Evolutionary conservation across 352 stramenopile species (phyloP).

Genomic region (Phytophthora pinifolia): DNA sequence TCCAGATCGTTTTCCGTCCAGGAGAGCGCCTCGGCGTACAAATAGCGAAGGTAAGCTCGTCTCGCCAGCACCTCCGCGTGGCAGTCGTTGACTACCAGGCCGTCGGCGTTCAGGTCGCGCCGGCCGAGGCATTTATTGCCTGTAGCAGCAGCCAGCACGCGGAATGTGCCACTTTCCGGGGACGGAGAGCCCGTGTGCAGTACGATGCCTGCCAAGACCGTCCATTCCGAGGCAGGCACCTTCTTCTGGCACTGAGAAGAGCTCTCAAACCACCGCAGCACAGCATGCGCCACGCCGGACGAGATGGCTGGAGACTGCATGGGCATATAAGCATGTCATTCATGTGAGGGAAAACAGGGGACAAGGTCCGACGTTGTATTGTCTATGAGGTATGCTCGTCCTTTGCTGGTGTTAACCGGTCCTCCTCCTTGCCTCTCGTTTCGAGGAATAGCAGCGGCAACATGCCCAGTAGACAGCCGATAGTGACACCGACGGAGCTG

Average conservation of each 20-base stretch:
- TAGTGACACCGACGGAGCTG: conserved; percentile 67
- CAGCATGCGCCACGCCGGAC: conserved; percentile 40
- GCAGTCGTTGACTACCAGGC: conserved; percentile 90
- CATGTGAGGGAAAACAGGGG: conserved; percentile 7
- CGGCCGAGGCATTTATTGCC: conserved; percentile 83
- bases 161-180: conserved; percentile 18
- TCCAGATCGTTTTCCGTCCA: conserved; percentile 29
- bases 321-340: not conserved
- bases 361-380: not conserved
- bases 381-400: conserved; percentile 7
- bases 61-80: conserved; percentile 92
- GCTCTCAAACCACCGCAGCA: conserved; percentile 61
- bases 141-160: conserved; percentile 56
- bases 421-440: conserved; percentile 39
- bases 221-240: conserved; percentile 53
- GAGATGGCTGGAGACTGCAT: conserved; percentile 23
- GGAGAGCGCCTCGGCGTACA: conserved; percentile 79
- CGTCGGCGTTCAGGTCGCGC: conserved; percentile 62
- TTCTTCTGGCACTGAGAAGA: conserved; percentile 62
- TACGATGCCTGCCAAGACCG: conserved; percentile 62
- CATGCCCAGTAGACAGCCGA: conserved; percentile 81
- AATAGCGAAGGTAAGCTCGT: conserved; percentile 79
- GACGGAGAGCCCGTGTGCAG: conserved; percentile 17
- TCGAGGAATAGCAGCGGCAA: conserved; percentile 73
- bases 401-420: not conserved